These are phyloP conservation scores for Tagetes erecta DNA, from an alignment of 129 eudicot species.

Conservation along the genomic window DNA sequence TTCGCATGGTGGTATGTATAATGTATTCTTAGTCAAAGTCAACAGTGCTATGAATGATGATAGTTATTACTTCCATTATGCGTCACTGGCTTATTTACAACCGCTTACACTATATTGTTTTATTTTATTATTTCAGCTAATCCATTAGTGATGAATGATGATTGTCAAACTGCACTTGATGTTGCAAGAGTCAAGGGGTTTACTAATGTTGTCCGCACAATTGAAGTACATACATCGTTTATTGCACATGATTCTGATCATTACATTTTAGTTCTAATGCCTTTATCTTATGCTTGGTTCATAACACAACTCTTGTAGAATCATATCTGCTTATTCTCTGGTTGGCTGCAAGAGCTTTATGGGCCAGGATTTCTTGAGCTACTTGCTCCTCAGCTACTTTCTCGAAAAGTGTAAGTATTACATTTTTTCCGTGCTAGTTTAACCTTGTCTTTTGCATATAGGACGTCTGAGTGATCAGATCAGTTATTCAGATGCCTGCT, in stretches of 20 bases:
- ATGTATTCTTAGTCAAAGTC: slow-evolving; percentile 3
- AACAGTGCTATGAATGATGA: background rate
- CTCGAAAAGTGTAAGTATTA: slow-evolving; percentile 77
- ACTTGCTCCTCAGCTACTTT: slow-evolving; percentile 77
- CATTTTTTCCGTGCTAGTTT: background rate
- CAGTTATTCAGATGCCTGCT: background rate
- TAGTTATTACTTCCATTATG: background rate
- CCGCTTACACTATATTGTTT: background rate
- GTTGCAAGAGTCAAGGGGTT: slow-evolving; percentile 89
- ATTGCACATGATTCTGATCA: background rate
- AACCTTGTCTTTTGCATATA: background rate
- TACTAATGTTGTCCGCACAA: slow-evolving; percentile 74
- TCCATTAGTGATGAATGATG: slow-evolving; percentile 78
- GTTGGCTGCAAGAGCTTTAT: slow-evolving; percentile 85
- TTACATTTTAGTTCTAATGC: background rate
- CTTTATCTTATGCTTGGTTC: slow-evolving; percentile 12
- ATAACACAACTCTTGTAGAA: slow-evolving; percentile 39
- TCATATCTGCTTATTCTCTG: slow-evolving; percentile 87
- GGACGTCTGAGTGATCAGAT: background rate
- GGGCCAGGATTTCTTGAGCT: slow-evolving; percentile 93
- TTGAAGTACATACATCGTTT: slow-evolving; percentile 56
- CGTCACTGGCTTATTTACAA: background rate
- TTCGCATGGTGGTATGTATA: slow-evolving; percentile 74
- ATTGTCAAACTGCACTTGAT: slow-evolving; percentile 90
- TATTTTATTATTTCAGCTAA: slow-evolving; percentile 57